Evolutionary conservation across 768 basidiomycete species (phyloP).

Genomic region (Kwoniella heveanensis): DNA sequence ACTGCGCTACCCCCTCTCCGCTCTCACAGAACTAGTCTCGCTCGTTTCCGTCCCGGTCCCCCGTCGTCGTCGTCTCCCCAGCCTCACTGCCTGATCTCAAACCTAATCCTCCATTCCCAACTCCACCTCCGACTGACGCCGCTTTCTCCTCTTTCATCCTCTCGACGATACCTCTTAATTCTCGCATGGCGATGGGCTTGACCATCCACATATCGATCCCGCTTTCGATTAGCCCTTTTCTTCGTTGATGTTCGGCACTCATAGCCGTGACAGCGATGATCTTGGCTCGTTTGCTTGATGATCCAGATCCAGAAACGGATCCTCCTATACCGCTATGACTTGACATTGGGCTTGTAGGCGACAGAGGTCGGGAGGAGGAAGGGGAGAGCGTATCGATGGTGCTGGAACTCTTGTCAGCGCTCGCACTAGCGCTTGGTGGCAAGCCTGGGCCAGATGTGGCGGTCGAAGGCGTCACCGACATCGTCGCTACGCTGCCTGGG

Average conservation of each 20-base stretch:
- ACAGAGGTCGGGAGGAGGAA: conserved; percentile 6
- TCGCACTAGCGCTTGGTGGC: not conserved
- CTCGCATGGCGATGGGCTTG: conserved; percentile 32
- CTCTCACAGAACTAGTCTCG: not conserved
- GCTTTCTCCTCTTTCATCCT: conserved; percentile 26
- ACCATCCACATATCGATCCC: conserved; percentile 40
- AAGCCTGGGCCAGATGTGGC: not conserved
- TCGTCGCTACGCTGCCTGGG: not conserved
- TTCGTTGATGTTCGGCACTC: conserved; percentile 34
- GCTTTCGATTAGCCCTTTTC: conserved; percentile 45
- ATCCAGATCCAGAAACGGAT: not conserved
- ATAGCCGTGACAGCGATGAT: conserved; percentile 54
- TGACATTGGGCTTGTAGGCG: conserved; percentile 1
- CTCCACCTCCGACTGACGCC: no score
- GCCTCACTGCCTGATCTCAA: not conserved
- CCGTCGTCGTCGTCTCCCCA: not conserved
- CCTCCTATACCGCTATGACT: not conserved
- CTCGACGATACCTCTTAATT: conserved; percentile 20
- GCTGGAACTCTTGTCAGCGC: not conserved
- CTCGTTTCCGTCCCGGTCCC: no score
- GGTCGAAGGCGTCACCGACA: not conserved
- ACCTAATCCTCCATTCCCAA: not conserved
- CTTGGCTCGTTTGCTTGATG: conserved; percentile 13
- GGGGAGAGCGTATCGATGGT: not conserved
- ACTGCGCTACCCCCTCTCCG: not conserved